phyloP scores from a whole-genome alignment of 768 basidiomycete species.

The Tulasnella sp. region DNA sequence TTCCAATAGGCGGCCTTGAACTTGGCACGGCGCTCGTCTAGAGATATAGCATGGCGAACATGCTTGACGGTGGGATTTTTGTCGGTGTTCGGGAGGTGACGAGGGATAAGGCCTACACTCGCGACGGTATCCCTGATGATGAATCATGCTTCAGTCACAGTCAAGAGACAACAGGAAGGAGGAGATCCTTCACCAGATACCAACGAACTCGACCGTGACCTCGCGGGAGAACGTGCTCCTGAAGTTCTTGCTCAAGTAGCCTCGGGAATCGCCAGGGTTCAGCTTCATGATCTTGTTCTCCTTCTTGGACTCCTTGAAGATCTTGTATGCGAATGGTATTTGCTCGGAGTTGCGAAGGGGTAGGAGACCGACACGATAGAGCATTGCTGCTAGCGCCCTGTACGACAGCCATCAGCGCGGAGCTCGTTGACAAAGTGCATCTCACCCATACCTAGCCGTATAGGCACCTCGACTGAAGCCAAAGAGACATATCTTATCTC shows the following conservation, averaged over 20 bases:
- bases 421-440: not conserved
- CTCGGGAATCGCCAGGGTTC: not conserved
- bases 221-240: conserved; percentile 58
- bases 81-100: conserved; percentile 6
- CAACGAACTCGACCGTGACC: conserved; percentile 68
- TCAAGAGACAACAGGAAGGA: not conserved
- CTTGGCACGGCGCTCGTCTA: conserved; percentile 28
- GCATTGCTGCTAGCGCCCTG: not conserved
- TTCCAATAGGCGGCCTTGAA: conserved; percentile 24
- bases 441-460: conserved; percentile 34
- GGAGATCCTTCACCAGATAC: conserved; percentile 51
- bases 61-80: conserved; percentile 21
- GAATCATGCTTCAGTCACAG: not conserved
- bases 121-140: conserved; percentile 10
- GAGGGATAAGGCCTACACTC: conserved; percentile 13
- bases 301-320: conserved; percentile 48
- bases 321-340: conserved; percentile 63
- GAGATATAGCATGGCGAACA: conserved; percentile 29
- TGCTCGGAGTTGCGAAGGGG: conserved; percentile 61
- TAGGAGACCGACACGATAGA: conserved; percentile 49
- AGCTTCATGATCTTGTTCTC: conserved; percentile 35
- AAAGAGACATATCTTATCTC: conserved; percentile 74
- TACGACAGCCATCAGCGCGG: not conserved
- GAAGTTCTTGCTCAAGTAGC: conserved; percentile 42
- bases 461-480: conserved; percentile 76